Evolutionary conservation across 1,284 basidiomycete genomes (phyloP).

Genomic region (Boletellus deceptivus): DNA sequence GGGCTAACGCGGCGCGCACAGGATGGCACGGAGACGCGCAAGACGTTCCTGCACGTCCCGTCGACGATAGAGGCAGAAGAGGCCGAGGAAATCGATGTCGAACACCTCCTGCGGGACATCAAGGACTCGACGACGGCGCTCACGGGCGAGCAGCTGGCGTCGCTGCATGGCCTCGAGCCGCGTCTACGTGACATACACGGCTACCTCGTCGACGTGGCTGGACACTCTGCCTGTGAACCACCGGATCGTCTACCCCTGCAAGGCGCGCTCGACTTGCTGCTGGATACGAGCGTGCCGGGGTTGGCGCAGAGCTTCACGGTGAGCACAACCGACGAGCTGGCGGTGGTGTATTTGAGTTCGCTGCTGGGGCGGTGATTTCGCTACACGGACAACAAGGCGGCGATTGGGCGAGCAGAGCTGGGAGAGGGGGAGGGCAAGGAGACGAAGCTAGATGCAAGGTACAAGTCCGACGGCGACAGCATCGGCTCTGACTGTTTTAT

Average conservation of each 20-base stretch:
- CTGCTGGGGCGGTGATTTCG: slow-evolving; percentile 90
- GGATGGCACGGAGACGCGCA: slow-evolving; percentile 80
- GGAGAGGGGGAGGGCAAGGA: slow-evolving; percentile 70
- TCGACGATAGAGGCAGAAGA: slow-evolving; percentile 78
- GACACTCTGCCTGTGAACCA: slow-evolving; percentile 92
- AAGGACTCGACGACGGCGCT: slow-evolving; percentile 92
- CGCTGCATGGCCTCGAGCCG: slow-evolving; percentile 88
- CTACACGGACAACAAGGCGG: slow-evolving; percentile 87
- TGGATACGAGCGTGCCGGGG: slow-evolving; percentile 71
- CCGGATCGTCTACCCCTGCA: slow-evolving; percentile 94
- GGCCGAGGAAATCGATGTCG: slow-evolving; percentile 98
- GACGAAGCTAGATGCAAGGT: slow-evolving; percentile 39
- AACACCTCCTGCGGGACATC: slow-evolving; percentile 95
- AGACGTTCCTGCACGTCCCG: slow-evolving; percentile 77
- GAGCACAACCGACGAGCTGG: slow-evolving; percentile 90
- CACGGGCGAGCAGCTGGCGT: slow-evolving; percentile 85
- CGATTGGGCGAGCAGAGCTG: slow-evolving; percentile 70
- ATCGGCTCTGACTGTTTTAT: too few relatives aligned
- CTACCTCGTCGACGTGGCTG: slow-evolving; percentile 82
- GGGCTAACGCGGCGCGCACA: slow-evolving; percentile 24
- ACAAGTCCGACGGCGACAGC: slow-evolving; percentile 32
- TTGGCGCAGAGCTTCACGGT: slow-evolving; percentile 83
- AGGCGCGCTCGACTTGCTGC: slow-evolving; percentile 92
- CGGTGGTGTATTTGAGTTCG: slow-evolving; percentile 93
- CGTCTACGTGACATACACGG: slow-evolving; percentile 85